Conservation (phyloP, 2,329 filamentous ascomycete genomes). For the Huntiella bhutanensis region DNA sequence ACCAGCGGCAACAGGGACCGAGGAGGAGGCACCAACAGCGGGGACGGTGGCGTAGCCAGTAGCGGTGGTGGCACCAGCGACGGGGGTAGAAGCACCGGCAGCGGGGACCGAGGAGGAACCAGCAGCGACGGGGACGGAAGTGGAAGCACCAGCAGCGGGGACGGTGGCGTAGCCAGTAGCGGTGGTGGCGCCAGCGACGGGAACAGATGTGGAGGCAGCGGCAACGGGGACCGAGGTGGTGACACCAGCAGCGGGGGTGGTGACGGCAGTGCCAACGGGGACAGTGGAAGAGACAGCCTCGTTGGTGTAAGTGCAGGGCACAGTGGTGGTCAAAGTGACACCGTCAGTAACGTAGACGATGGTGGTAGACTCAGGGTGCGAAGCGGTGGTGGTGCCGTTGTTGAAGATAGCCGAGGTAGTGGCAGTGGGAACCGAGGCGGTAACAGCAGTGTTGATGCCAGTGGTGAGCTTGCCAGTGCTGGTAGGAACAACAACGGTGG, state of each 20-base stretch:
- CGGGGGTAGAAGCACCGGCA: neutral
- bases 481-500: neutral
- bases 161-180: neutral
- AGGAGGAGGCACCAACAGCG: neutral
- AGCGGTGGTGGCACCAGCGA: neutral
- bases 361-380: neutral
- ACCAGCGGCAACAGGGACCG: neutral
- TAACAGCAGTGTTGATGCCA: neutral
- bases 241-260: neutral
- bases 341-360: constrained; percentile 1
- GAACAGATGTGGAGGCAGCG: neutral
- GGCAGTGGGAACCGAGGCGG: neutral
- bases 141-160: neutral
- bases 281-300: neutral
- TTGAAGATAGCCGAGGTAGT: neutral
- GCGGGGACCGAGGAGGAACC: neutral
- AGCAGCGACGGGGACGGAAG: neutral
- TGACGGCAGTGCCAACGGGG: neutral
- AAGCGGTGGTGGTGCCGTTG: neutral
- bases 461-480: neutral
- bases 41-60: neutral
- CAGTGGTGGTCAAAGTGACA: neutral
- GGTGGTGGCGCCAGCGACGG: neutral
- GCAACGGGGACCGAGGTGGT: neutral
- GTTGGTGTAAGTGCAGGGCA: constrained; percentile 1